Evolutionary conservation across 495 filamentous ascomycete genomes (phyloP), one percentile per base, ranked within the genome.

Genomic region (Margaritispora aquatica): DNA sequence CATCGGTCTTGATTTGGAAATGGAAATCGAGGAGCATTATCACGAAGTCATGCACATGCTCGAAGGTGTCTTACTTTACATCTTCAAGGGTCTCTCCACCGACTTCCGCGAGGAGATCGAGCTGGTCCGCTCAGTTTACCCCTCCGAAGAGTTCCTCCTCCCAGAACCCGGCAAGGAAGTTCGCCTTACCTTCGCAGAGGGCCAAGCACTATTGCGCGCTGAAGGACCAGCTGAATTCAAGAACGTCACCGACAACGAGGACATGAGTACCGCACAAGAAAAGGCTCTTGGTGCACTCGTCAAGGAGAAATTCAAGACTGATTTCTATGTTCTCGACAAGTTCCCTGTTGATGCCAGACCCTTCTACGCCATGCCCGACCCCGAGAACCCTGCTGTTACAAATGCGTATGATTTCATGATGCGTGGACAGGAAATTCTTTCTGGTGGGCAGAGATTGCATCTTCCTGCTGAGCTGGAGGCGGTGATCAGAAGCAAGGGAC

Each of bases 381-480:
- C 86, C 9, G 62, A 79, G 51, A 81, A 86, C 71, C 76, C 85
- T 58, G 76, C 77, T 26, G 80, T 90, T 66, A 88, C 84, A 53
- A 93, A 95, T 73, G 88, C 86, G 4, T 96, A 90, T 76, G 91
- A 96, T 74, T 90, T 96, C 79, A 92, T 95, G 80, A 88, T 96
- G 87, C 86, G 92, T 63, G 89, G 89, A 20, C 89, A 96, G 74
- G 92, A 93, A 74, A 92, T 95, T 70, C 82, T 92, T 73, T 88
- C 84, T 13, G 91, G 91, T 53, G 90, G 89, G 26, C 90, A 96
- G 77, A 88, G 90, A 73, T 86, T 96, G 66, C 80, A 96, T 78
- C 71, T 88, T 63, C 80, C 88, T 34, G 78, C 76, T 31, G 80
- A 88, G 70, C 78, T 96, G 44, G 79, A 84, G 68, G 79, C 79